A percentile compares a stretch with the other conserved stretches of the same genome.
Evolutionary conservation across 169 alveolate genomes (phyloP).

Genomic region (Plasmodium knowlesi): DNA sequence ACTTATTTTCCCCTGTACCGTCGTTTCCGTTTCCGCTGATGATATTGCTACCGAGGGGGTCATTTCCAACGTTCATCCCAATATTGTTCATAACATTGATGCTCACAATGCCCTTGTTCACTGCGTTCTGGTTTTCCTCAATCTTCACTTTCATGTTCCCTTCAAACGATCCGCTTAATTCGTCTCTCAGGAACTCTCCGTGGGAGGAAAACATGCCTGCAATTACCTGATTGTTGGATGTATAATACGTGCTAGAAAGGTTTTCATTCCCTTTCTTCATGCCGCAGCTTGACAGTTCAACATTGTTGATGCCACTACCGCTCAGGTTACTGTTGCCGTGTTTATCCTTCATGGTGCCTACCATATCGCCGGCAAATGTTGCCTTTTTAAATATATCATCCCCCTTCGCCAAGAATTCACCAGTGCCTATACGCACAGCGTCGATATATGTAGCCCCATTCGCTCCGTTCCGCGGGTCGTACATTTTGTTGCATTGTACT

Average conservation of each 20-base stretch:
- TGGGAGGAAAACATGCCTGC: neutral
- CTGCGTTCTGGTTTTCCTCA: neutral
- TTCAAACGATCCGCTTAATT: neutral
- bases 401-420: neutral
- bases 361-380: neutral
- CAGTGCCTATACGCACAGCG: neutral
- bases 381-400: slow-evolving; percentile 9
- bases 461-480: neutral
- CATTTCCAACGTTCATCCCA: neutral
- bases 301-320: neutral
- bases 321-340: neutral
- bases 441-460: neutral
- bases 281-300: neutral
- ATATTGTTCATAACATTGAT: neutral
- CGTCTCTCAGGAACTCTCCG: neutral
- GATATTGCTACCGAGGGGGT: neutral
- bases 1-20: neutral
- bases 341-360: neutral
- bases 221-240: neutral
- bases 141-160: neutral
- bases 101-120: neutral
- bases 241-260: neutral
- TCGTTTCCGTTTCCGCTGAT: neutral
- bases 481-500: neutral
- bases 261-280: neutral